Evolutionary conservation across 306 rosid genomes (phyloP), one percentile per base, ranked within the genome.

Genomic region (Casuarina glauca): DNA sequence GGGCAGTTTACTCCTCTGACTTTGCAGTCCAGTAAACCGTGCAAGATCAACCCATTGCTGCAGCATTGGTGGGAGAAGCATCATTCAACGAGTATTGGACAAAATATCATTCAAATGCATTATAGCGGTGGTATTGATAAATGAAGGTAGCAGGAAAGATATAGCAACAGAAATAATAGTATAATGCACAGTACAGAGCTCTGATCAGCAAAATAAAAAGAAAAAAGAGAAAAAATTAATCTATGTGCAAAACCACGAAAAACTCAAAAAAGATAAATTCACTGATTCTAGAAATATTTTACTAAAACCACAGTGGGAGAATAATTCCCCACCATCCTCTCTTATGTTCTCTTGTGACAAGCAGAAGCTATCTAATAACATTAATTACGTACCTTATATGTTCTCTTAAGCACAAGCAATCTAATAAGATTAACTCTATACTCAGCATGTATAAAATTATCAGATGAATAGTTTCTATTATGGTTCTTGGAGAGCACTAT

Each of bases 31-130:
- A 0, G 93, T 89, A 58, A 19, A 78, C 73, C 93, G 97, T 32
- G 97, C 98, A 4, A 92, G 81, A 87, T 94, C 98, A 83, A 94
- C 76, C 98, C 98, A 92, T 94, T 94, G 98, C 97, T 94, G 95
- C 93, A 86, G 73, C 72, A 80, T 61, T 55, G 39, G 44, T 50
- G 70, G 32, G 72, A 63, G 74, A 43, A 13, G 78, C 73, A 53
- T 54, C 2, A 3, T 79, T 19, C 32, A 51, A 26, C 44, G 67
- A 46, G 50, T 17, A 10, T 16, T 7, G 13, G 42, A 72, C 45
- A 55, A 69, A 71, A 80, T 39, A 73, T 9, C 15, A 74, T 63
- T 38, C 38, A 8, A 51, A 54, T 67, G 35, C 58, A 66, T 57
- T 15, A 10, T 68, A 67, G 66, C 5, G 52, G 75, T 32, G 9